phyloP scores from a whole-genome alignment of 2,329 filamentous ascomycete species.

The Ceratocystis variospora region DNA sequence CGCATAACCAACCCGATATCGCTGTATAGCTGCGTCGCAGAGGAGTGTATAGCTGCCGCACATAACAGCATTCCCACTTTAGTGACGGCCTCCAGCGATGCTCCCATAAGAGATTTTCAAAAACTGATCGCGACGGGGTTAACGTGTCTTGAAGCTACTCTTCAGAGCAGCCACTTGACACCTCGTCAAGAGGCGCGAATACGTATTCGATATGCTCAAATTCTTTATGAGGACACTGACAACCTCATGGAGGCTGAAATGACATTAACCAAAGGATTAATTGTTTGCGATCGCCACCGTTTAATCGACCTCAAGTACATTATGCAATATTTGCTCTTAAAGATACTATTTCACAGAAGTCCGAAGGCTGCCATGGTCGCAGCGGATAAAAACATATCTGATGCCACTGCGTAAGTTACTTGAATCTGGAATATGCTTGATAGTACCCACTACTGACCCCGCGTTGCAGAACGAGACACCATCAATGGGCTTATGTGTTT shows the following conservation, averaged over 20 bases:
- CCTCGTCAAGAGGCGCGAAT: constrained; percentile 57
- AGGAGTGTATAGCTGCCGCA: constrained; percentile 60
- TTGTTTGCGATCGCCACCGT: constrained; percentile 46
- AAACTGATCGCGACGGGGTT: constrained; percentile 58
- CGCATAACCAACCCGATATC: constrained; percentile 39
- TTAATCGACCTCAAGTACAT: constrained; percentile 56
- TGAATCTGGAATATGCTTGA: constrained; percentile 14
- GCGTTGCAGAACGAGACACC: constrained; percentile 43
- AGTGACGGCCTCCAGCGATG: constrained; percentile 36
- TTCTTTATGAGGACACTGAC: constrained; percentile 62
- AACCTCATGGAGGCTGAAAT: constrained; percentile 62
- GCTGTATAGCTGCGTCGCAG: constrained; percentile 55
- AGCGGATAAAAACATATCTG: constrained; percentile 53
- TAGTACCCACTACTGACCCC: constrained; percentile 17
- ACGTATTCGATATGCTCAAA: constrained; percentile 54
- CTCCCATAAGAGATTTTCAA: constrained; percentile 45
- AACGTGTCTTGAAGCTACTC: constrained; percentile 55
- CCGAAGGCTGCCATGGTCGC: constrained; percentile 60
- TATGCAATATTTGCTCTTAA: constrained; percentile 60
- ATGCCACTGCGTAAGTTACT: constrained; percentile 48
- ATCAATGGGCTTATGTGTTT: constrained; percentile 64
- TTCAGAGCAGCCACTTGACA: constrained; percentile 46
- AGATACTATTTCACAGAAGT: constrained; percentile 56
- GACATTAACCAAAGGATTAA: constrained; percentile 55
- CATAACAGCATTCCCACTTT: constrained; percentile 34